These are phyloP conservation scores for Ogataea henricii DNA, from an alignment of 805 yeast genomes.

Conservation along the genomic window DNA sequence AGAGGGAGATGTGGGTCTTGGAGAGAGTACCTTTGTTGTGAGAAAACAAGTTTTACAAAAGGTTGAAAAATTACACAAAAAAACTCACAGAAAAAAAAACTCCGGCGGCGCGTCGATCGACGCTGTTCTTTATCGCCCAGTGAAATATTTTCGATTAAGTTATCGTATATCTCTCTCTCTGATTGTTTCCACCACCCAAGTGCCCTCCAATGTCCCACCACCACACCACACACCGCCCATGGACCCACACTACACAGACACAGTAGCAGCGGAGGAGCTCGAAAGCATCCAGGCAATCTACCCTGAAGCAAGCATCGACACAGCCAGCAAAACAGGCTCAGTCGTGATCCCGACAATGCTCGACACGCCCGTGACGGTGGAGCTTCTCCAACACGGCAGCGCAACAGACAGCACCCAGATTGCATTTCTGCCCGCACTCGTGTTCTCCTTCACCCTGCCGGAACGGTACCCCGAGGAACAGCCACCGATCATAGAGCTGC, in stretches of 20 bases:
- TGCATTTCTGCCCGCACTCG: constrained; percentile 35
- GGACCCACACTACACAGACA: constrained; percentile 27
- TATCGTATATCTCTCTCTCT: not conserved
- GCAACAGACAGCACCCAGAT: not conserved
- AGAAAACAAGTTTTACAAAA: too few relatives aligned
- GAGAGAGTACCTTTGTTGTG: too few relatives aligned
- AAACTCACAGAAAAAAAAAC: not conserved
- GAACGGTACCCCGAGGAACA: constrained; percentile 37
- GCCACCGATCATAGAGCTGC: constrained; percentile 33
- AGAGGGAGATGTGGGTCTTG: too few relatives aligned
- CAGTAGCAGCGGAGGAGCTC: constrained; percentile 38
- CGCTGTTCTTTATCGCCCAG: not conserved
- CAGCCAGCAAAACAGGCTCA: constrained; percentile 23
- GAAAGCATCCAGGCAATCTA: constrained; percentile 43
- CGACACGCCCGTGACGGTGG: constrained; percentile 26
- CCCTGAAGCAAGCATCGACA: constrained; percentile 36
- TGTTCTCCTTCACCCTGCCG: constrained; percentile 36
- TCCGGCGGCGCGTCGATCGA: not conserved
- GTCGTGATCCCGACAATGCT: constrained; percentile 32
- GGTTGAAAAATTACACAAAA: not conserved
- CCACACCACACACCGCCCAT: not conserved
- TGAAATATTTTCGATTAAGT: not conserved
- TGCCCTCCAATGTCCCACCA: too few relatives aligned
- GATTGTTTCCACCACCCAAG: not conserved
- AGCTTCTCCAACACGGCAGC: constrained; percentile 14